Base-by-base conservation (phyloP, 306 rosid species). In the Myrica gale region DNA sequence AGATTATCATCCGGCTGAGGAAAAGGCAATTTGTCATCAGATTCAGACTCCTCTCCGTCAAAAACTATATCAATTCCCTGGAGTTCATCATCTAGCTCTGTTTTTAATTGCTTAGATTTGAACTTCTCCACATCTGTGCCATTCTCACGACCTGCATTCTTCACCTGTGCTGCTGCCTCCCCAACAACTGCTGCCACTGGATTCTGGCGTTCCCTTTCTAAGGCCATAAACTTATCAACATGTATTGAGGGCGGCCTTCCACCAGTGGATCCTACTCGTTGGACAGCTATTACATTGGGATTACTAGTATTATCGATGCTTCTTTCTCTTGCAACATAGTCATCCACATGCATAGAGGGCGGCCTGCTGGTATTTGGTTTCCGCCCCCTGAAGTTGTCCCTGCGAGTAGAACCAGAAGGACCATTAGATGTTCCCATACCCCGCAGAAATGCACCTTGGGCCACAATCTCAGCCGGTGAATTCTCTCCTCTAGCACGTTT, bases 311-410 rank as follows among this genome's bases (percentile, higher is more conserved):
- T 90, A 5, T 95, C 98, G 56, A 88, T 89, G 77, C 85, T 92
- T 82, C 97, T 92, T 83, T 95, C 99, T 86, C 99, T 89, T 3
- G 99, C 99, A 78, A 92, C 93, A 61, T 90, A 95, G 80, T 95
- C 98, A 85, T 95, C 99, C 79, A 95, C 99, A 68, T 95, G 99
- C 98, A 92, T 95, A 81, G 99, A 95, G 61, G 99, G 99, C 1
- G 99, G 99, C 84, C 99, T 79, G 88, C 99, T 95, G 75, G 98
- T 95, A 88, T 95, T 95, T 62, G 99, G 99, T 86, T 95, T 95
- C 78, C 98, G 97, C 88, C 89, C 97, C 88, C 99, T 87, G 78
- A 95, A 95, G 58, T 90, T 80, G 86, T 95, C 99, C 86, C 99
- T 84, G 23, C 99, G 99, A 26, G 97, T 82, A 68, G 99, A 93